phyloP scores from a whole-genome alignment of 176 grass and related monocot genomes.

The Eleusine coracana region DNA sequence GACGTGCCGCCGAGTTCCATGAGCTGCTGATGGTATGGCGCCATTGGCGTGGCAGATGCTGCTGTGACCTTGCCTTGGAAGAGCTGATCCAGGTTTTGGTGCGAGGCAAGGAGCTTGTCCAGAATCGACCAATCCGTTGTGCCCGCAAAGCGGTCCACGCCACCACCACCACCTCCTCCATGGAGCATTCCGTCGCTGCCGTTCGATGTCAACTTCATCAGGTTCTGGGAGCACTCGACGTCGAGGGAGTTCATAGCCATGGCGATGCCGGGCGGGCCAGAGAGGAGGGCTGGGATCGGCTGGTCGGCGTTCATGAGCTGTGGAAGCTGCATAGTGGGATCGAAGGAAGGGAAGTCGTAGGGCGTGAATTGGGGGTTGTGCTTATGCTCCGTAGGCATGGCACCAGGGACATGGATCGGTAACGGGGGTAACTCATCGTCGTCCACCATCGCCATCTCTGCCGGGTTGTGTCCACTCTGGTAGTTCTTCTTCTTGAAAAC shows the following conservation, averaged over 20 bases:
- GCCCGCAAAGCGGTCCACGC: constrained; percentile 17
- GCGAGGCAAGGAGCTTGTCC: constrained; percentile 93
- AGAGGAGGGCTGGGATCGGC: constrained; percentile 30
- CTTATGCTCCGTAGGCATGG: constrained; percentile 48
- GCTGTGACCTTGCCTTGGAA: constrained; percentile 58
- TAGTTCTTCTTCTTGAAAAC: constrained; percentile 96
- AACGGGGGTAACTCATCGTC: constrained; percentile 68
- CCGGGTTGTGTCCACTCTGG: constrained; percentile 48
- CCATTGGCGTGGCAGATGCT: constrained; percentile 17
- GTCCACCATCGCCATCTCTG: constrained; percentile 41
- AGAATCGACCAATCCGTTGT: constrained; percentile 85
- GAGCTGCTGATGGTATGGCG: constrained; percentile 54
- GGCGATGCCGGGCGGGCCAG: constrained; percentile 26
- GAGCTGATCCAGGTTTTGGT: constrained; percentile 85
- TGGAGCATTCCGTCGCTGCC: constrained; percentile 26
- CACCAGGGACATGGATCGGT: background rate
- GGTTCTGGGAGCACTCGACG: constrained; percentile 70
- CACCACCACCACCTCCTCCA: background rate
- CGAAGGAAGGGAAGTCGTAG: constrained; percentile 65
- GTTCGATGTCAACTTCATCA: constrained; percentile 66
- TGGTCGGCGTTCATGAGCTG: constrained; percentile 77
- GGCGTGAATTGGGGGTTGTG: constrained; percentile 52
- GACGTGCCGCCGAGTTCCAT: constrained; percentile 51
- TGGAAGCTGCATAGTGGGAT: constrained; percentile 79
- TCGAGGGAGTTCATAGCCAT: constrained; percentile 57